phyloP scores from a whole-genome alignment of 1,139 yeast species.

The Nadsonia commutata region DNA sequence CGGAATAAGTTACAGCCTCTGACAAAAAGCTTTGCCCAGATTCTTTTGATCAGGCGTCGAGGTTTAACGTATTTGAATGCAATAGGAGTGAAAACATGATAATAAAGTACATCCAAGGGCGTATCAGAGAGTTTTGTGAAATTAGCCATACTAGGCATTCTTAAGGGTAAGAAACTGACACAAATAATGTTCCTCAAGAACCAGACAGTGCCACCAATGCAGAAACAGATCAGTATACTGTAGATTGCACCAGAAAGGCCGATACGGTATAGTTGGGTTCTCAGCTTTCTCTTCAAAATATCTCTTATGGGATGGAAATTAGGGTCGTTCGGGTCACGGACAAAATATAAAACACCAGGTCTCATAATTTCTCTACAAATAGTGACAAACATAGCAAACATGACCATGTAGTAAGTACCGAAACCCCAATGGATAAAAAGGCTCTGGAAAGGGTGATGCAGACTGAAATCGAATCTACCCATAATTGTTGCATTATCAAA shows the following conservation, averaged over 20 bases:
- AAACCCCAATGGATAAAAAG: constrained; percentile 42
- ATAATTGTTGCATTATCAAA: constrained; percentile 13
- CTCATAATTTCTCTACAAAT: constrained; percentile 70
- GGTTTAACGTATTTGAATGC: constrained; percentile 16
- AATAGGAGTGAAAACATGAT: constrained; percentile 6
- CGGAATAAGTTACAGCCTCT: constrained; percentile 44
- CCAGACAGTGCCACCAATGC: constrained; percentile 59
- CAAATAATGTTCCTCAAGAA: constrained; percentile 30
- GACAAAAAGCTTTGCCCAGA: constrained; percentile 53
- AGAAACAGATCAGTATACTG: constrained; percentile 52
- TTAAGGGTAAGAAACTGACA: constrained; percentile 19
- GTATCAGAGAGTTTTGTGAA: no score
- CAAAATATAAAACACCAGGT: constrained; percentile 80
- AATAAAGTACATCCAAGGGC: constrained; percentile 7
- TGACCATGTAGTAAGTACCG: constrained; percentile 80
- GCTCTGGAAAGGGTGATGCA: constrained; percentile 15
- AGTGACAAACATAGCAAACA: constrained; percentile 74
- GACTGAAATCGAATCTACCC: constrained; percentile 9
- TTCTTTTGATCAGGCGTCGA: constrained; percentile 16
- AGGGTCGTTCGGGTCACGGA: constrained; percentile 90
- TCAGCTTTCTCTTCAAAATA: constrained; percentile 63
- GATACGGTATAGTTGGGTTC: constrained; percentile 59
- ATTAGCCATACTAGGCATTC: constrained; percentile 2
- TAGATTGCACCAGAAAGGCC: constrained; percentile 65
- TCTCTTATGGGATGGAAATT: constrained; percentile 80